phyloP scores from a whole-genome alignment of 257 asterid species.

The Solanum sparsipilum region DNA sequence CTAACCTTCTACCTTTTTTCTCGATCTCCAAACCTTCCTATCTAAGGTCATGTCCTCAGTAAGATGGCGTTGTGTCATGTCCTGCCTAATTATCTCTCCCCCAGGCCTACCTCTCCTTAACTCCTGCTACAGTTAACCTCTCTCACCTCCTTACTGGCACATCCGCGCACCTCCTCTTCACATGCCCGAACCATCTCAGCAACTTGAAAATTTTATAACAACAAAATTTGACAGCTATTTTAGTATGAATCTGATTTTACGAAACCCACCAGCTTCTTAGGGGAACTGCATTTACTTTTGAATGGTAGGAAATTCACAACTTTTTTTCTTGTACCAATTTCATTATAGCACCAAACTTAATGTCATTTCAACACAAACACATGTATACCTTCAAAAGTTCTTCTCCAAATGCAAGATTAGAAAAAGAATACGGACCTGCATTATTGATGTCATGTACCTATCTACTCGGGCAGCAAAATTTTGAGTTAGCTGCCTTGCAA shows the following conservation, averaged over 20 bases:
- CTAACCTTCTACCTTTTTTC: not conserved
- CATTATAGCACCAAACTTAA: not conserved
- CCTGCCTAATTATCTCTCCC: not conserved
- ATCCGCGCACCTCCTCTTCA: not conserved
- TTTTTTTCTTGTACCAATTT: not conserved
- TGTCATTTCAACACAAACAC: not conserved
- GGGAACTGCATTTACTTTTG: not conserved
- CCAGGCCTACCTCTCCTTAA: not conserved
- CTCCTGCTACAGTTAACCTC: not conserved
- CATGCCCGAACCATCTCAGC: too few species aligned
- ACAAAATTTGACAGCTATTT: too few species aligned
- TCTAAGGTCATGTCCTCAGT: not conserved
- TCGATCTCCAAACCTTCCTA: not conserved
- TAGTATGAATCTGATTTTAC: not conserved
- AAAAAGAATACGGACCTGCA: slow-evolving; percentile 46
- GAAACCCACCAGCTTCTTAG: not conserved
- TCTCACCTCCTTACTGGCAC: not conserved
- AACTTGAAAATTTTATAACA: too few species aligned
- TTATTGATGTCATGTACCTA: slow-evolving; percentile 73
- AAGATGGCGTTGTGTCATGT: not conserved
- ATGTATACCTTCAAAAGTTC: not conserved
- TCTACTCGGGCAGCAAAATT: slow-evolving; percentile 57
- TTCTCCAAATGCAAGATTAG: not conserved
- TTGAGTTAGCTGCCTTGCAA: slow-evolving; percentile 69
- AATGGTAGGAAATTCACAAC: not conserved